phyloP scores from a whole-genome alignment of 1,284 basidiomycete species.

The Naganishia sp. region DNA sequence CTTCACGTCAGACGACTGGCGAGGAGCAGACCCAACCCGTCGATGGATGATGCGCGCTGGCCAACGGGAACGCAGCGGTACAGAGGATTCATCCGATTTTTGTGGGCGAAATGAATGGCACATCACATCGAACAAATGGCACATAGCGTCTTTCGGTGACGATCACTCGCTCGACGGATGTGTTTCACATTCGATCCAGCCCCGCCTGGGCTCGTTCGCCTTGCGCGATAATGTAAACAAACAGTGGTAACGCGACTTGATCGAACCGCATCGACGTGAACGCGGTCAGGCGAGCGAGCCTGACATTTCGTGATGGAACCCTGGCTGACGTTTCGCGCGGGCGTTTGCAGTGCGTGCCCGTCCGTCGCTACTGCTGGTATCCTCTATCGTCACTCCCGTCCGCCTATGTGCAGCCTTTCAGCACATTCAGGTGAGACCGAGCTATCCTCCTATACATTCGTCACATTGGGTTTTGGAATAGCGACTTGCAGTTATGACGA shows the following conservation, averaged over 20 bases:
- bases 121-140: slow-evolving; percentile 7
- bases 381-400: no score
- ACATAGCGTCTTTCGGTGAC: slow-evolving; percentile 13
- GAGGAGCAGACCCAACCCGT: not conserved
- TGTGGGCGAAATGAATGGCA: slow-evolving; percentile 3
- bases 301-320: no score
- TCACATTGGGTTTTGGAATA: no score
- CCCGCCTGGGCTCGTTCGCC: not conserved
- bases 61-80: not conserved
- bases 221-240: slow-evolving; percentile 2
- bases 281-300: not conserved
- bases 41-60: not conserved
- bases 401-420: no score
- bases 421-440: no score
- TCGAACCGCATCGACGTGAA: not conserved
- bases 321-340: no score
- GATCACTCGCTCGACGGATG: not conserved
- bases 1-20: not conserved
- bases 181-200: slow-evolving; percentile 10
- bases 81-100: not conserved
- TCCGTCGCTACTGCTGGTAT: no score
- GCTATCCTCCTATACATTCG: no score
- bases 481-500: no score
- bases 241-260: not conserved
- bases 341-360: no score